Base-by-base conservation (phyloP, 1,284 basidiomycete genomes). In the Cutaneotrichosporon cyanovorans region DNA sequence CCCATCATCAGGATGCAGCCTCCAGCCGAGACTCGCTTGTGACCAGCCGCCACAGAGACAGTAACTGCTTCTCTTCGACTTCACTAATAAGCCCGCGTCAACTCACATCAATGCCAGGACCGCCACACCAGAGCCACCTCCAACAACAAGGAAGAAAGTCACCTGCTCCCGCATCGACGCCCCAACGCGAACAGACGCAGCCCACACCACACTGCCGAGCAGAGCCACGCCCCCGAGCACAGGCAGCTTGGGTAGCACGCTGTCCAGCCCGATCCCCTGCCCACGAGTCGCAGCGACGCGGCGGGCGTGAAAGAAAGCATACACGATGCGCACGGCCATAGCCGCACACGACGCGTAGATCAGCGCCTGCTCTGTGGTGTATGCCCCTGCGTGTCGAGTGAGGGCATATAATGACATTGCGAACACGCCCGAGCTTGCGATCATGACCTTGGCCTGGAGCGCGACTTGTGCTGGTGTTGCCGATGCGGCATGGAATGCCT, bases 401-500 rank as follows among this genome's bases (percentile, higher is more conserved):
- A 59, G 40, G 0, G 16, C 33, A 11, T 45, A 49, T 8, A 69
- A 50, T 3, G 53, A 33, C 6, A 30, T 36, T 0, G 60, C 62
- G 37, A 70, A 70, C 15, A 54, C 55, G 1, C 28, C 53, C 2
- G 62, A 65, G 15, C 53, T 55, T 2, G 45, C 57, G 28, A 64
- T 45, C 68, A 70, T 70, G 55, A 59, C 64, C 37, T 44, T 51
- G 1, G 60, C 61, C 47, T 70, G 68, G 4, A 12, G 44, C 14
- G 55, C 55, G 31, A 70, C 58, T 46, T 68, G 51, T 0, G 16
- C 44, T 0, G 68, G 63, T 1, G 55, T 51, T 0, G 87, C 85
- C 2, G 82, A 81, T 42, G 87, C 85, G 2, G 85, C 80, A 56
- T 91, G 77, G 70, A 92, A 92, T 0, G 89, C 85, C 66, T 96